Conservation (phyloP, 2,329 filamentous ascomycete species). For the Colletotrichum tofieldiae region DNA sequence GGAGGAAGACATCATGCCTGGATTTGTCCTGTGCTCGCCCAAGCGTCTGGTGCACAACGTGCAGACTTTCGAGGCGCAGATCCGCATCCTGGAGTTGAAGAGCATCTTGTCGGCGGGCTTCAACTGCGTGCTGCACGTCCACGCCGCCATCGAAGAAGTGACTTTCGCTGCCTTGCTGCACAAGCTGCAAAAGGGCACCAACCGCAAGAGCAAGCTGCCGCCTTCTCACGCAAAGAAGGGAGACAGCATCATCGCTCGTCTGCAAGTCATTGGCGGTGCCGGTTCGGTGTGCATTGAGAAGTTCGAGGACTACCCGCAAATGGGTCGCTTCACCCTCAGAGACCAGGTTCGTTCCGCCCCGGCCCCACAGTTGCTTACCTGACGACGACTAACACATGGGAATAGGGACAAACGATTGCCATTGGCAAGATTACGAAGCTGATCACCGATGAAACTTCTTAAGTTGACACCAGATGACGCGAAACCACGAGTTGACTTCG, state of each 20-base stretch:
- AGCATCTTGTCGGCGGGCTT: slow-evolving; percentile 94
- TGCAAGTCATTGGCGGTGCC: slow-evolving; percentile 89
- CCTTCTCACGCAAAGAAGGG: slow-evolving; percentile 90
- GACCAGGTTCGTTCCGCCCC: slow-evolving; percentile 76
- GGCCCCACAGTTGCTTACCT: slow-evolving; percentile 37
- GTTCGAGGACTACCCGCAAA: slow-evolving; percentile 96
- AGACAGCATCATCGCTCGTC: slow-evolving; percentile 89
- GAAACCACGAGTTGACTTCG: slow-evolving; percentile 10
- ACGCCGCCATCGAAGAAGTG: slow-evolving; percentile 97
- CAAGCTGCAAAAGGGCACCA: slow-evolving; percentile 95
- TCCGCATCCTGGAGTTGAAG: slow-evolving; percentile 94
- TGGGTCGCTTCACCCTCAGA: slow-evolving; percentile 91
- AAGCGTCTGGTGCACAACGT: slow-evolving; percentile 96
- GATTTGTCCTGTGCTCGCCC: slow-evolving; percentile 95
- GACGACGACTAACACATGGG: slow-evolving; percentile 42
- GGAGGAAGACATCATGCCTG: slow-evolving; percentile 96
- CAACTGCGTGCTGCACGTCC: slow-evolving; percentile 97
- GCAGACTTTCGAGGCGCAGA: slow-evolving; percentile 92
- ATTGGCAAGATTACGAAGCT: slow-evolving; percentile 99
- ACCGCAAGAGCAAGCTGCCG: slow-evolving; percentile 91
- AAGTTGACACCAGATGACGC: slow-evolving; percentile 44
- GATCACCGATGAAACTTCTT: slow-evolving; percentile 59
- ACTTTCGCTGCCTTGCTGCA: slow-evolving; percentile 91
- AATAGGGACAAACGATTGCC: slow-evolving; percentile 96
- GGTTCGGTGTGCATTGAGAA: slow-evolving; percentile 92